Evolutionary conservation across 164 flowering plant genomes (phyloP), one percentile per base, ranked within the genome.

Genomic region (Malania oleifera): DNA sequence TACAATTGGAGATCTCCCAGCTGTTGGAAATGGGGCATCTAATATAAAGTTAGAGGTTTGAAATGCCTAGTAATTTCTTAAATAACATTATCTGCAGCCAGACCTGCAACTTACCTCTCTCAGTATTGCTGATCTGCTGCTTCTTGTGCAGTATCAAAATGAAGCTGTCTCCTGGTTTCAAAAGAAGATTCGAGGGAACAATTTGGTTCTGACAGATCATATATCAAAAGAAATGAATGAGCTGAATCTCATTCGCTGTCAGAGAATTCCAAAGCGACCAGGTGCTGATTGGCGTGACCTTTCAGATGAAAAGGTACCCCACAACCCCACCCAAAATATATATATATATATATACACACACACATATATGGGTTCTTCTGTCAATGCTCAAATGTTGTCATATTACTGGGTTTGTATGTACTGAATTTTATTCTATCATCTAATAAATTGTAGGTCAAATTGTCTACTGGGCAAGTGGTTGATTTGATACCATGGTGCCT

Each of bases 231-330:
- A 91, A 68, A 91, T 91, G 97, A 87, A 87, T 63, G 97, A 86
- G 67, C 66, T 91, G 29, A 91, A 90, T 72, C 67, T 80, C 25
- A 86, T 82, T 37, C 66, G 97, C 57, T 91, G 96, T 58, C 85
- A 81, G 64, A 77, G 62, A 59, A 86, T 91, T 54, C 98, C 98
- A 46, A 89, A 82, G 70, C 80, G 87, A 0, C 91, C 96, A 3
- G 98, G 96, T 63, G 77, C 96, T 52, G 98, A 92, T 80, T 92
- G 98, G 98, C 95, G 70, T 60, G 81, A 80, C 43, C 95, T 92
- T 19, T 95, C 95, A 3, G 88, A 85, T 39, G 96, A 89, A 52
- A 89, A 92, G 96, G 98, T 86, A 55, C 1, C 13, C 3, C n/a
- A n/a, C n/a, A n/a, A n/a, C n/a, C n/a, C n/a, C n/a, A n/a, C n/a